Base-by-base conservation (phyloP, 2,329 filamentous ascomycete genomes). In the Raffaelea arxii region DNA sequence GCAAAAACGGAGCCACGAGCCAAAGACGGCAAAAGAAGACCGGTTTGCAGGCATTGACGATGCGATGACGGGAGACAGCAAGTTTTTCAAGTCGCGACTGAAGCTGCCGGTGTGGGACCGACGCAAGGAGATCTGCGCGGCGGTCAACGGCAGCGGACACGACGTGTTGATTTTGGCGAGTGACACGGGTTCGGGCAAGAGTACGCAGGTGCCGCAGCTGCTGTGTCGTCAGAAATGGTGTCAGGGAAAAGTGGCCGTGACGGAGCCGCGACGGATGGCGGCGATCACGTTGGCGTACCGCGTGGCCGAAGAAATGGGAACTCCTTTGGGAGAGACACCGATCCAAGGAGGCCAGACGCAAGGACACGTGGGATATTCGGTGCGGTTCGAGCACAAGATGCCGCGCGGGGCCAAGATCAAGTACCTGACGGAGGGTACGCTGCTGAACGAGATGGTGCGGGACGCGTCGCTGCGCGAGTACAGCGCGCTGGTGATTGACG, bases 171-270 rank as follows among this genome's bases (percentile, higher is more conserved):
- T 98, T 0, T 69, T 98, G 14, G 84, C 92, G 3, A 91, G 91
- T 67, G 91, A 97, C 63, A 98, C 92, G 0, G 92, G 92, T 61
- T 94, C 87, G 14, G 92, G 92, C 60, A 98, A 98, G 67, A 94
- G 86, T 68, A 98, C 92, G 0, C 92, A 98, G 64, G 82, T 96
- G 0, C 91, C 92, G 0, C 92, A 97, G 58, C 96, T 95, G 52
- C 69, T 98, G 7, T 77, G 84, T 40, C 64, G 69, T 23, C 86
- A 96, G 58, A 66, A 78, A 6, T 97, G 90, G 89, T 95, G 89
- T 62, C 85, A 85, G 11, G 86, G 87, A 1, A 83, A 86, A 57
- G 88, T 98, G 53, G 92, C 90, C 7, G 88, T 97, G 51, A 98
- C 94, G 0, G 89, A 98, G 60, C 94, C 92, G 1, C 80, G 92